These are phyloP conservation scores for Cucumis melo DNA, from an alignment of 306 rosid genomes.

Conservation along the genomic window DNA sequence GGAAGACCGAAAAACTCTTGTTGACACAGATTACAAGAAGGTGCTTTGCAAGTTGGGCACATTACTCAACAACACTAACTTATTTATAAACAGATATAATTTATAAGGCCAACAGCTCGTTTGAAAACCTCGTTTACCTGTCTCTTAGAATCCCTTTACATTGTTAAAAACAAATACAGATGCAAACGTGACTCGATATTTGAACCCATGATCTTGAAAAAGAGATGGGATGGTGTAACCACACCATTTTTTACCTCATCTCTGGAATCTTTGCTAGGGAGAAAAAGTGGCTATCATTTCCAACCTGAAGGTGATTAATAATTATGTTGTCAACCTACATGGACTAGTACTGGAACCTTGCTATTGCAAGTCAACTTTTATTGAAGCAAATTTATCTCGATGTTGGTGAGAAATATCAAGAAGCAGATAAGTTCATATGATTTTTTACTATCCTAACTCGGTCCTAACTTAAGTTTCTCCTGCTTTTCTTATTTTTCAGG, in stretches of 20 bases:
- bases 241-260: not conserved
- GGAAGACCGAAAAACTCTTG: too few relatives aligned
- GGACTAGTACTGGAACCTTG: not conserved
- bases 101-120: not conserved
- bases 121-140: not conserved
- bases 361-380: not conserved
- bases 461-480: conserved; percentile 2
- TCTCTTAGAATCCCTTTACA: not conserved
- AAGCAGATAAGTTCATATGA: not conserved
- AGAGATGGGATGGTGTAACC: too few relatives aligned
- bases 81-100: not conserved
- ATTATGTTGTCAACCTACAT: not conserved
- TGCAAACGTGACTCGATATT: not conserved
- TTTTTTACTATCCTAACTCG: not conserved
- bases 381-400: not conserved
- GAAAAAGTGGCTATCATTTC: too few relatives aligned
- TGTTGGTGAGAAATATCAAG: not conserved
- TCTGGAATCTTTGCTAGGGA: not conserved
- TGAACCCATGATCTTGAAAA: too few relatives aligned
- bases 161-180: not conserved
- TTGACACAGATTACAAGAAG: too few relatives aligned
- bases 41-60: too few relatives aligned
- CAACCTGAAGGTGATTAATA: too few relatives aligned
- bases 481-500: conserved; percentile 36
- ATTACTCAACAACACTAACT: too few relatives aligned